Conservation (phyloP, 148 eudicot genomes). For the Spergularia bocconei region DNA sequence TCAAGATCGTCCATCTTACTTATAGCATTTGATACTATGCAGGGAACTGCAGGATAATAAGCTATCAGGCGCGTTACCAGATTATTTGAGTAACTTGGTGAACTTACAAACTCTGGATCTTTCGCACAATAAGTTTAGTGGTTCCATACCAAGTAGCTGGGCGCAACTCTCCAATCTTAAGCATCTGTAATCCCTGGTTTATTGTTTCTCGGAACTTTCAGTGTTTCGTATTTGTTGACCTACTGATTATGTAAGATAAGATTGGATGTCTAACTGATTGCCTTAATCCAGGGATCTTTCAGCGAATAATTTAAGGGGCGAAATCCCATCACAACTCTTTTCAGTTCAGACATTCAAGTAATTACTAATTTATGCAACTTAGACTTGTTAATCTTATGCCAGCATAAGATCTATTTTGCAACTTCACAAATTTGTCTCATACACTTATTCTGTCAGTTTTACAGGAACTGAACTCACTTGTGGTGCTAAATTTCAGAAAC, state of each 20-base stretch:
- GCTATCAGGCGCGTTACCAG: slow-evolving; percentile 73
- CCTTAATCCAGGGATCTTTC: slow-evolving; percentile 72
- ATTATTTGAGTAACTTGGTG: slow-evolving; percentile 56
- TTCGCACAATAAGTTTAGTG: slow-evolving; percentile 61
- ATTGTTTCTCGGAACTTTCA: not conserved
- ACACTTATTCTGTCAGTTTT: slow-evolving; percentile 49
- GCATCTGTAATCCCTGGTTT: slow-evolving; percentile 54
- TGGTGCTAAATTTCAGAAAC: slow-evolving; percentile 54
- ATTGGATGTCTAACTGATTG: not conserved
- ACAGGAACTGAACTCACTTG: slow-evolving; percentile 74
- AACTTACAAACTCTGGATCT: slow-evolving; percentile 66
- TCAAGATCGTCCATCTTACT: not conserved
- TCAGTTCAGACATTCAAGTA: slow-evolving; percentile 73
- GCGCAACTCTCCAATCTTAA: slow-evolving; percentile 66
- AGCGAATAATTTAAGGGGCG: slow-evolving; percentile 63
- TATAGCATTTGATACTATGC: slow-evolving; percentile 20
- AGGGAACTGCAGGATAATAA: slow-evolving; percentile 83
- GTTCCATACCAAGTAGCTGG: slow-evolving; percentile 78
- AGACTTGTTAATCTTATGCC: not conserved
- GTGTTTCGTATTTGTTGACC: not conserved
- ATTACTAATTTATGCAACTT: slow-evolving; percentile 20
- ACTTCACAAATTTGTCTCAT: not conserved
- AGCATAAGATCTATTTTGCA: not conserved
- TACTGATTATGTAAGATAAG: not conserved
- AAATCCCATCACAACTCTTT: slow-evolving; percentile 53